These are phyloP conservation scores for Stachybotrys elegans DNA, from an alignment of 2,329 filamentous ascomycete genomes.

Conservation along the genomic window DNA sequence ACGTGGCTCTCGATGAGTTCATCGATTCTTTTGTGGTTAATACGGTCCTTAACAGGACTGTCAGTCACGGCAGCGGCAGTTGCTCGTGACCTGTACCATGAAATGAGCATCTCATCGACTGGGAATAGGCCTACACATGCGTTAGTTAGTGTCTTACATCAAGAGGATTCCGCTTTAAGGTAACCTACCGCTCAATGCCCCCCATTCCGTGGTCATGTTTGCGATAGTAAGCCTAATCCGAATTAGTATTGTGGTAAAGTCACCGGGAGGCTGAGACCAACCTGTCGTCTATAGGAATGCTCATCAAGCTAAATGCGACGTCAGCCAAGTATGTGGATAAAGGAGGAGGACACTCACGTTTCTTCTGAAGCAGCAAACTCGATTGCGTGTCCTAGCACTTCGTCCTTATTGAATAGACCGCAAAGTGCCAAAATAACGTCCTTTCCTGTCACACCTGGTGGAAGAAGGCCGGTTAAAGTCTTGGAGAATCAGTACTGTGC, in stretches of 20 bases:
- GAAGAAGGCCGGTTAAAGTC: conserved; percentile 62
- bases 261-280: no score
- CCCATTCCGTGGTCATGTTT: conserved; percentile 84
- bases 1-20: conserved; percentile 63
- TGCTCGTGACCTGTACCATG: conserved; percentile 74
- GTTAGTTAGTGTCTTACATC: conserved; percentile 1
- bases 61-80: conserved; percentile 57
- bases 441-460: conserved; percentile 79
- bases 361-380: conserved; percentile 80
- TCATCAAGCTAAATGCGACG: background rate
- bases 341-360: conserved; percentile 36
- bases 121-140: conserved; percentile 56
- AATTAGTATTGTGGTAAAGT: no score
- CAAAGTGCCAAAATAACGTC: conserved; percentile 90
- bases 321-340: background rate
- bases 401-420: conserved; percentile 77
- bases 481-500: conserved; percentile 53
- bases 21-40: conserved; percentile 71
- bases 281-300: background rate
- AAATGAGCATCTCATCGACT: conserved; percentile 65
- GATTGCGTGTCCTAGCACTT: conserved; percentile 86
- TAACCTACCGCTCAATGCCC: conserved; percentile 48
- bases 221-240: conserved; percentile 50
- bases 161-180: background rate
- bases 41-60: conserved; percentile 51